phyloP scores from a whole-genome alignment of 768 basidiomycete genomes.

The Mycena albidolilacea region DNA sequence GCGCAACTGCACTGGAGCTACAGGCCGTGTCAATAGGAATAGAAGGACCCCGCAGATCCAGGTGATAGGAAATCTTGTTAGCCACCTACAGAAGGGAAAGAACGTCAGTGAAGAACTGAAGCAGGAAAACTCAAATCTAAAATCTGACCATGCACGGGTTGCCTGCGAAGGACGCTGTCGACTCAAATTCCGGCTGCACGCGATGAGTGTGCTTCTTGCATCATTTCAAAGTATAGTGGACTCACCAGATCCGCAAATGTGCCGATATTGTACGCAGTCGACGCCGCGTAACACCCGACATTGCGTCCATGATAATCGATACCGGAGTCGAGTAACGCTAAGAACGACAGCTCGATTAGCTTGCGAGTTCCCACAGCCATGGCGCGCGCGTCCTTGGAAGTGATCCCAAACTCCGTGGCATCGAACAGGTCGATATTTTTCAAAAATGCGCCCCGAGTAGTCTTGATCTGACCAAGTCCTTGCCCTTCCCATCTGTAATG shows the following conservation, averaged over 20 bases:
- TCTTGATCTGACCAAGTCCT: slow-evolving; percentile 7
- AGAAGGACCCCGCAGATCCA: slow-evolving; percentile 49
- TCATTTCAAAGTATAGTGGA: neutral
- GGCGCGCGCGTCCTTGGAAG: slow-evolving; percentile 45
- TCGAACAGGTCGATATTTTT: slow-evolving; percentile 49
- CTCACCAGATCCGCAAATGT: slow-evolving; percentile 15
- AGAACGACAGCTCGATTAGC: slow-evolving; percentile 51
- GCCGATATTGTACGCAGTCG: slow-evolving; percentile 39
- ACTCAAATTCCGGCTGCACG: slow-evolving; percentile 40
- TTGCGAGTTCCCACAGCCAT: slow-evolving; percentile 48
- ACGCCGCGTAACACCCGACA: slow-evolving; percentile 56
- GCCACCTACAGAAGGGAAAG: slow-evolving; percentile 32
- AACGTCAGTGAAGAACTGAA: no score
- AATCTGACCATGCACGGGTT: slow-evolving; percentile 38
- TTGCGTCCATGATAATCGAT: slow-evolving; percentile 55
- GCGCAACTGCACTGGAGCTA: slow-evolving; percentile 52
- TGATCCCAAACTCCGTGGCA: slow-evolving; percentile 51
- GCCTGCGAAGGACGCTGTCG: slow-evolving; percentile 42
- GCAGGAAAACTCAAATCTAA: no score
- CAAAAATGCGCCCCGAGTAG: slow-evolving; percentile 47
- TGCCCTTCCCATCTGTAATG: neutral
- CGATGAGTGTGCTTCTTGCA: neutral
- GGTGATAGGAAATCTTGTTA: slow-evolving; percentile 48
- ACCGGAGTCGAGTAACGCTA: slow-evolving; percentile 57
- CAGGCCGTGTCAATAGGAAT: slow-evolving; percentile 56